Conservation (phyloP, 148 eudicot species). For the Polygonum maritimum region DNA sequence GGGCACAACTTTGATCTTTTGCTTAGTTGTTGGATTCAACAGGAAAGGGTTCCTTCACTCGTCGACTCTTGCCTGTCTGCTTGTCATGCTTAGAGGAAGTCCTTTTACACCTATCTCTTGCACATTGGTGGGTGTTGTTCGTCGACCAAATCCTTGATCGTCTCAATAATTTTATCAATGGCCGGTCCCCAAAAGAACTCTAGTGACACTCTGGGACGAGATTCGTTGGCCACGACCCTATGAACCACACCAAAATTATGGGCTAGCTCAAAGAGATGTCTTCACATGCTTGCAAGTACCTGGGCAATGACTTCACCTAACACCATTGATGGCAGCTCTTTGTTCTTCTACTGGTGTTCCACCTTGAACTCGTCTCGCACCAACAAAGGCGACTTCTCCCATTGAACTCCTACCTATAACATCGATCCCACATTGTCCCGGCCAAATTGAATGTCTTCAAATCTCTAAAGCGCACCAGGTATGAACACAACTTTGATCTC, state of each 20-base stretch:
- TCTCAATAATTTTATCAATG: conserved; percentile 6
- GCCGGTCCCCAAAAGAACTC: conserved; percentile 22
- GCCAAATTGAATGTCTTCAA: too few species aligned
- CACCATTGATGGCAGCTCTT: too few species aligned
- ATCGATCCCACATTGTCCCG: too few species aligned
- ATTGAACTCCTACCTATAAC: too few species aligned
- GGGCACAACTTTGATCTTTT: not conserved
- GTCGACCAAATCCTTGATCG: conserved; percentile 10
- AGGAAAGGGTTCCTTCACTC: conserved; percentile 12
- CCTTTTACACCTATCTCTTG: not conserved
- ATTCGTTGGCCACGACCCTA: conserved; percentile 18
- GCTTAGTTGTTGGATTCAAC: not conserved
- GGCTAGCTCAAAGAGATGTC: too few species aligned
- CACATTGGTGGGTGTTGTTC: conserved; percentile 13
- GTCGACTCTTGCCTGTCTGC: conserved; percentile 16
- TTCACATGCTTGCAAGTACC: too few species aligned
- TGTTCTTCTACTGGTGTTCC: too few species aligned
- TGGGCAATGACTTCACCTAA: too few species aligned
- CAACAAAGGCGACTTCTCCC: too few species aligned
- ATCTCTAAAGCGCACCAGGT: too few species aligned
- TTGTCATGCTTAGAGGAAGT: conserved; percentile 15
- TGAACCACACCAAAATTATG: not conserved
- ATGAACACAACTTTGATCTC: too few species aligned
- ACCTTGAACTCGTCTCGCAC: too few species aligned
- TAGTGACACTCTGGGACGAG: conserved; percentile 14